phyloP scores from a whole-genome alignment of 129 eudicot genomes.

The Sambucus nigra region DNA sequence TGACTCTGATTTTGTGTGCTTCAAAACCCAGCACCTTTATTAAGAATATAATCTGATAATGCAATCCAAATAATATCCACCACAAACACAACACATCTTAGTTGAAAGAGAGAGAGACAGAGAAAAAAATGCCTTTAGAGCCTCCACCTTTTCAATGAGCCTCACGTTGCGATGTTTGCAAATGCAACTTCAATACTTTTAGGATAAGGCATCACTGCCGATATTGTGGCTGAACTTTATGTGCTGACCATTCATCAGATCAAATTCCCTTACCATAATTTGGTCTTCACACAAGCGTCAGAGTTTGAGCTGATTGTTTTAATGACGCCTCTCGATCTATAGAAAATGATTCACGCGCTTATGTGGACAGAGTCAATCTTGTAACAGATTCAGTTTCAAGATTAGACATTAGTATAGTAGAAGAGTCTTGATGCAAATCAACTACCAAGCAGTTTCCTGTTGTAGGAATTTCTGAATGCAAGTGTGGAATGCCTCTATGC shows the following conservation, averaged over 20 bases:
- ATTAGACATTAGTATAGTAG: conserved; percentile 37
- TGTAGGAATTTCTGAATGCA: conserved; percentile 48
- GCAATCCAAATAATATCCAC: too few species aligned
- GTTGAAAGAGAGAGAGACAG: too few species aligned
- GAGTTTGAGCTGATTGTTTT: conserved; percentile 88
- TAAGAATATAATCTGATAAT: too few species aligned
- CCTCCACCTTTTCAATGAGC: conserved; percentile 90
- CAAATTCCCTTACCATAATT: conserved; percentile 93
- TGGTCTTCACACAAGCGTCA: conserved; percentile 69
- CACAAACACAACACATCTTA: too few species aligned
- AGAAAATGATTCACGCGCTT: conserved; percentile 27
- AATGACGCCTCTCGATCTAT: conserved; percentile 55
- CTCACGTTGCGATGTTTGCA: conserved; percentile 85
- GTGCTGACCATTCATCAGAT: conserved; percentile 88
- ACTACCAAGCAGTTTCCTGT: conserved; percentile 16
- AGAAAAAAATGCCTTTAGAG: conserved; percentile 37
- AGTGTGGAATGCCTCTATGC: conserved; percentile 99
- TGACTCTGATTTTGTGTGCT: too few species aligned
- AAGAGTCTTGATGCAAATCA: conserved; percentile 17
- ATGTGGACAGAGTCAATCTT: conserved; percentile 32
- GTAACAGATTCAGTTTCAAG: conserved; percentile 49
- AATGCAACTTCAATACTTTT: conserved; percentile 92
- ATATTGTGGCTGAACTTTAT: conserved; percentile 90
- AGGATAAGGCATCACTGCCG: conserved; percentile 99
- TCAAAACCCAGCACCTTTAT: too few species aligned